Base-by-base conservation (phyloP, 192 early-diverging fungal species). In the Radiomyces spectabilis region DNA sequence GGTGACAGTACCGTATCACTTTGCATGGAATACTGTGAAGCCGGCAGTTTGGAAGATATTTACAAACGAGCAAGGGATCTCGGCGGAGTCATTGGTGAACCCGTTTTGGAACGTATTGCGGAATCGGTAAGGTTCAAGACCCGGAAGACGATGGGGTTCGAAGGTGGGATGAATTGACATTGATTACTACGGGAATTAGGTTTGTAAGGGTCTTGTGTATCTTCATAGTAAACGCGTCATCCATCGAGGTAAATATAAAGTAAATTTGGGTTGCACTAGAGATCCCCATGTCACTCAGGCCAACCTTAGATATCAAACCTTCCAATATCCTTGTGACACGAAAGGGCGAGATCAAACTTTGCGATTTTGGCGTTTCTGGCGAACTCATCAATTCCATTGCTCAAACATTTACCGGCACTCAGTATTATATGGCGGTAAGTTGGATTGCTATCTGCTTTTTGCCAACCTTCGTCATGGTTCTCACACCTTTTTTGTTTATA, bases 271-370 rank as follows among this genome's bases (percentile, higher is more conserved):
- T n/a, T n/a, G n/a, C n/a, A n/a, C n/a, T n/a, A n/a, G n/a, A n/a
- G n/a, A n/a, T n/a, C n/a, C n/a, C n/a, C n/a, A n/a, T n/a, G n/a
- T n/a, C n/a, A n/a, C n/a, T n/a, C n/a, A n/a, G n/a, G n/a, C n/a
- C n/a, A n/a, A n/a, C n/a, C n/a, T n/a, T 44, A 93, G 97, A 99
- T 59, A 82, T 99, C 64, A 99, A 99, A 72, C 97, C 97, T 7
- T 94, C 92, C 26, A 99, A 99, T 66, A 95, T 99, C 55, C 65
- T 99, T 43, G 76, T 97, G 6, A 93, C 95, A 25, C 79, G 81
- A 39, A 67, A 73, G 4, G 97, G 97, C 15, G 78, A 91, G 55
- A 87, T 99, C 59, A 99, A 99, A 61, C 80, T 99, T 25, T 94
- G 91, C 46, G 95, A 99, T 68, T 95, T 99, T 74, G 95, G 95